phyloP scores from a whole-genome alignment of 306 rosid species.

The Sophora flavescens region DNA sequence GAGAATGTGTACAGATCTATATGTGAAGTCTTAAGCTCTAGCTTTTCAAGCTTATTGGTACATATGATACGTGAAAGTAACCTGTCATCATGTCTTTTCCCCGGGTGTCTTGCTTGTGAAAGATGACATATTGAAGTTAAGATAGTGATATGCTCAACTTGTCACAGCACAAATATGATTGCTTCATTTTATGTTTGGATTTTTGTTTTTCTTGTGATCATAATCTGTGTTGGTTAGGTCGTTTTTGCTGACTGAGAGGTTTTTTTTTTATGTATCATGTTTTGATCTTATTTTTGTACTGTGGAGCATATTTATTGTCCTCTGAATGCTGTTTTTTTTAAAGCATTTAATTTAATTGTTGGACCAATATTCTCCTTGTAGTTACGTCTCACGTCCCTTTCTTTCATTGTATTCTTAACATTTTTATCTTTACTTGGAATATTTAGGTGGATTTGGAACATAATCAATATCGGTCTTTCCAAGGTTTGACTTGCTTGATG shows the following conservation, averaged over 20 bases:
- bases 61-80: constrained; percentile 12
- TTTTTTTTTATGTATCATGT: background rate
- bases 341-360: constrained; percentile 2
- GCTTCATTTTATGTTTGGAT: constrained; percentile 29
- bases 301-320: background rate
- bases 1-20: constrained; percentile 23
- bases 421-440: constrained; percentile 42
- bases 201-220: constrained; percentile 30
- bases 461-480: constrained; percentile 97
- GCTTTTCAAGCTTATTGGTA: constrained; percentile 31
- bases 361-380: background rate
- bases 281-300: constrained; percentile 9
- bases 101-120: background rate
- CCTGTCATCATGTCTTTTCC: background rate
- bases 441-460: constrained; percentile 97
- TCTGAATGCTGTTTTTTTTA: constrained; percentile 19
- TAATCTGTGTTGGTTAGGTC: constrained; percentile 18
- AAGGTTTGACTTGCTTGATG: constrained; percentile 98
- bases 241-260: background rate
- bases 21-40: constrained; percentile 17
- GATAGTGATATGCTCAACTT: constrained; percentile 17
- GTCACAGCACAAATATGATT: constrained; percentile 6
- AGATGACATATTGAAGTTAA: constrained; percentile 21
- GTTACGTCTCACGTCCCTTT: background rate
- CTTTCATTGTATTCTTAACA: constrained; percentile 33